Evolutionary conservation across 352 stramenopile genomes (phyloP).

Genomic region (Lagenidium giganteum): DNA sequence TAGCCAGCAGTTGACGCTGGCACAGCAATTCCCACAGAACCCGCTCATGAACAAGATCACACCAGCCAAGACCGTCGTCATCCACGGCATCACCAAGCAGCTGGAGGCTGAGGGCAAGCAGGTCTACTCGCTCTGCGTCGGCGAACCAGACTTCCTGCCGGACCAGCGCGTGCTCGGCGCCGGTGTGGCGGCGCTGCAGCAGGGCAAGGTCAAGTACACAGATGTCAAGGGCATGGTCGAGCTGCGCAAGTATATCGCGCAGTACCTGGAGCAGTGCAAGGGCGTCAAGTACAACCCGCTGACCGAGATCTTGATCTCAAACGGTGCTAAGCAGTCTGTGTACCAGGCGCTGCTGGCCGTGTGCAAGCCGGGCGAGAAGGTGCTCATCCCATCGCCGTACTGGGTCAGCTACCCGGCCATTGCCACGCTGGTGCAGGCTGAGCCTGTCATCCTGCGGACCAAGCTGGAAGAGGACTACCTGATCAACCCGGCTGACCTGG

Average conservation of each 20-base stretch:
- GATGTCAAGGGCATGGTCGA: conserved; percentile 89
- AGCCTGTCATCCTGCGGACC: conserved; percentile 91
- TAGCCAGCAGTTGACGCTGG: conserved; percentile 37
- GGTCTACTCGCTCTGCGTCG: conserved; percentile 92
- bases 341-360: conserved; percentile 92
- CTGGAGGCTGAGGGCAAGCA: conserved; percentile 91
- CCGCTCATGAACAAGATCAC: conserved; percentile 81
- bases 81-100: conserved; percentile 93
- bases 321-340: conserved; percentile 94
- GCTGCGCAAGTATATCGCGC: conserved; percentile 86
- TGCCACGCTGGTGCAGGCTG: conserved; percentile 86
- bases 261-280: conserved; percentile 90
- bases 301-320: conserved; percentile 94
- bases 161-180: conserved; percentile 87
- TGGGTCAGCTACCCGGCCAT: conserved; percentile 98
- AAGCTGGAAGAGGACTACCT: conserved; percentile 88
- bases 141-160: conserved; percentile 94
- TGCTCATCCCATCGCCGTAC: conserved; percentile 95
- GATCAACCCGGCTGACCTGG: conserved; percentile 80
- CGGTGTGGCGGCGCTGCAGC: conserved; percentile 53
- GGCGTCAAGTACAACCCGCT: conserved; percentile 83
- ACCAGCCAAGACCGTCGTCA: conserved; percentile 89
- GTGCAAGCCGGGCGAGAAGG: conserved; percentile 89
- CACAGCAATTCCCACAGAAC: conserved; percentile 56
- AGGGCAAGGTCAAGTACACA: conserved; percentile 93